A percentile compares a stretch with the other conserved stretches of the same genome.
Evolutionary conservation across 2,329 filamentous ascomycete genomes (phyloP).

Genomic region (Hymenoscyphus infarciens): DNA sequence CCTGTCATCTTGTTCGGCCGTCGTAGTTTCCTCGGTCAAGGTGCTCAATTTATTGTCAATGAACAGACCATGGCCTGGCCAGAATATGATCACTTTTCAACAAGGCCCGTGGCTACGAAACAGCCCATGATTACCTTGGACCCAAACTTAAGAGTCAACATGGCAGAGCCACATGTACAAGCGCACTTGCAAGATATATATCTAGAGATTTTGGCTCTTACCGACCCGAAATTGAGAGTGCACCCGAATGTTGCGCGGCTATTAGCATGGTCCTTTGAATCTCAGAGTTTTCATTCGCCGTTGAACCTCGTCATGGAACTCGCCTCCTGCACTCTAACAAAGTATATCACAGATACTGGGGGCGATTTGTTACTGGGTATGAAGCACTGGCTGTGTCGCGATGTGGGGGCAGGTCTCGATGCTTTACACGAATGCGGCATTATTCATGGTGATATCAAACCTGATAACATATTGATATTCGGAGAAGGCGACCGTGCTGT

Average conservation of each 20-base stretch:
- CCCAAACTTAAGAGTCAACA: not conserved
- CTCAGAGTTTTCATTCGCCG: not conserved
- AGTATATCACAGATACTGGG: not conserved
- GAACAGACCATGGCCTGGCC: not conserved
- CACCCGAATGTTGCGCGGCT: not conserved
- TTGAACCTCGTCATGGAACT: not conserved
- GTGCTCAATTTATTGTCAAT: not conserved
- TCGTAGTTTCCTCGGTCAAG: not conserved
- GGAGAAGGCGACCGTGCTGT: not conserved
- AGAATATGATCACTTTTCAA: not conserved
- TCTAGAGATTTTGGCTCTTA: not conserved
- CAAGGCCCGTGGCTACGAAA: not conserved
- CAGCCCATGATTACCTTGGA: not conserved
- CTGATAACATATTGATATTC: conserved; percentile 13
- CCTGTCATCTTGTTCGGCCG: not conserved
- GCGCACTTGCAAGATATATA: not conserved
- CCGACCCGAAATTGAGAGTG: not conserved
- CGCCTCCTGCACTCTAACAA: not conserved
- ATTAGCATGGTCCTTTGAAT: not conserved
- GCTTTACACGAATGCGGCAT: conserved; percentile 15
- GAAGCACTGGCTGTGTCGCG: not conserved
- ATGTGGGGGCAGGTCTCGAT: conserved; percentile 14
- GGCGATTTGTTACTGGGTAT: not conserved
- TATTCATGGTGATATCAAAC: conserved; percentile 17
- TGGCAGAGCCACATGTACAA: not conserved